Conservation (phyloP, 2,329 filamentous ascomycete species). For the Alternaria sp. region DNA sequence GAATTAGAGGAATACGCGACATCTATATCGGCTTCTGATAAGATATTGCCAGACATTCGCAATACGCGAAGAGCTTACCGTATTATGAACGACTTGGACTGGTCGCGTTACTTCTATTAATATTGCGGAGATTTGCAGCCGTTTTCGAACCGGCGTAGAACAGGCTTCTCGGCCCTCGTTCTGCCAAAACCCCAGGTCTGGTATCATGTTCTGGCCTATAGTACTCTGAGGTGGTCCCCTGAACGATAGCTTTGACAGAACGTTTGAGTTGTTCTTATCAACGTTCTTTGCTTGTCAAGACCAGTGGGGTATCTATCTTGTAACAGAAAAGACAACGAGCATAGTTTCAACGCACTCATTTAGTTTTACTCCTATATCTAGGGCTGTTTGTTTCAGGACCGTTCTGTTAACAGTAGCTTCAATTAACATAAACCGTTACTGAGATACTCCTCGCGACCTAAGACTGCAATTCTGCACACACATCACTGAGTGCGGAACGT, state of each 20-base stretch:
- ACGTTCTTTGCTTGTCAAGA: neutral
- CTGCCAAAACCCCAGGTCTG: conserved; percentile 21
- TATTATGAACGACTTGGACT: conserved; percentile 21
- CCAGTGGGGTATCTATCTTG: neutral
- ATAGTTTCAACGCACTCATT: neutral
- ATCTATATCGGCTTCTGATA: neutral
- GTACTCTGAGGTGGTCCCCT: conserved; percentile 1
- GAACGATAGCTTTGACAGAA: neutral
- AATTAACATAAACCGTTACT: neutral
- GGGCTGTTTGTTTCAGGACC: neutral
- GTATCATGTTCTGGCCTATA: conserved; percentile 8
- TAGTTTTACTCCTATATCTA: neutral
- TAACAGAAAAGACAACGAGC: neutral
- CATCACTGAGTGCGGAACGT: conserved; percentile 18
- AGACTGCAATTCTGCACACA: neutral
- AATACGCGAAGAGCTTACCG: conserved; percentile 4
- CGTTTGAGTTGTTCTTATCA: neutral
- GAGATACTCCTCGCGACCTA: neutral
- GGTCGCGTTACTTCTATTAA: conserved; percentile 20
- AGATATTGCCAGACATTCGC: conserved; percentile 1
- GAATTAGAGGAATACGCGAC: neutral
- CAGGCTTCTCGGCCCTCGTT: neutral
- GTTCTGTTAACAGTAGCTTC: neutral
- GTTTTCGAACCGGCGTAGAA: conserved; percentile 30
- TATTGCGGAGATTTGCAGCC: conserved; percentile 33